A percentile compares a stretch with the other conserved stretches of the same genome.
Evolutionary conservation across 2,329 filamentous ascomycete genomes (phyloP).

Genomic region (Sclerotinia sclerotiorum): DNA sequence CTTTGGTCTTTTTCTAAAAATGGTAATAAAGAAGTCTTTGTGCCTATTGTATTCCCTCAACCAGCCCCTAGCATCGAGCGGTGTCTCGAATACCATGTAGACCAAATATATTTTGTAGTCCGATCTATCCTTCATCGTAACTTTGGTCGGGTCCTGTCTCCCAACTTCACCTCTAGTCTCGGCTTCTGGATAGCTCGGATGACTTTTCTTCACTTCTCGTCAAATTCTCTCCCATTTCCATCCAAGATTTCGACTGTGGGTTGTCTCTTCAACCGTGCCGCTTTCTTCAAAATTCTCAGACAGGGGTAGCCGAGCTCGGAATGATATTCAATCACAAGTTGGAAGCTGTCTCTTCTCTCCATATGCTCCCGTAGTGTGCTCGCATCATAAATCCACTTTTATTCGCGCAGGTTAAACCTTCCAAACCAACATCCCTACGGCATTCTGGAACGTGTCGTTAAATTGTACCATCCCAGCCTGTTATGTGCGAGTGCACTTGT

Average conservation of each 20-base stretch:
- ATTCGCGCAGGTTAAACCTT: rapidly evolving
- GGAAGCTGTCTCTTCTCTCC: background rate
- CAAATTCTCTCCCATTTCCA: background rate
- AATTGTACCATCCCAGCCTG: background rate
- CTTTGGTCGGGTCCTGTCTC: background rate
- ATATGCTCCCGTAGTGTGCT: too few relatives aligned
- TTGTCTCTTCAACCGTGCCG: background rate
- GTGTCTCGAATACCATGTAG: background rate
- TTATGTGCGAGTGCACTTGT: background rate
- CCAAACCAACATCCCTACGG: background rate
- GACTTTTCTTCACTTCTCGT: too few relatives aligned
- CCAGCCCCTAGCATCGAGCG: background rate
- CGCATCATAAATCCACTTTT: background rate
- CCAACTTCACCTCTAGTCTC: too few relatives aligned
- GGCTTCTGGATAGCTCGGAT: rapidly evolving
- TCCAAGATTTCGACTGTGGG: background rate
- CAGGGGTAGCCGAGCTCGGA: background rate
- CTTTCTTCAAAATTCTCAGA: background rate
- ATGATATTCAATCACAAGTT: too few relatives aligned
- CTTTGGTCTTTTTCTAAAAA: background rate
- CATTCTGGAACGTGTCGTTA: background rate
- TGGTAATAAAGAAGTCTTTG: conserved; percentile 3
- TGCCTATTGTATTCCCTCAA: background rate
- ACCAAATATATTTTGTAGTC: background rate
- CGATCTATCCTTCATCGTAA: background rate